Evolutionary conservation across 768 basidiomycete species (phyloP).

Genomic region (Phylloporus scabripes): DNA sequence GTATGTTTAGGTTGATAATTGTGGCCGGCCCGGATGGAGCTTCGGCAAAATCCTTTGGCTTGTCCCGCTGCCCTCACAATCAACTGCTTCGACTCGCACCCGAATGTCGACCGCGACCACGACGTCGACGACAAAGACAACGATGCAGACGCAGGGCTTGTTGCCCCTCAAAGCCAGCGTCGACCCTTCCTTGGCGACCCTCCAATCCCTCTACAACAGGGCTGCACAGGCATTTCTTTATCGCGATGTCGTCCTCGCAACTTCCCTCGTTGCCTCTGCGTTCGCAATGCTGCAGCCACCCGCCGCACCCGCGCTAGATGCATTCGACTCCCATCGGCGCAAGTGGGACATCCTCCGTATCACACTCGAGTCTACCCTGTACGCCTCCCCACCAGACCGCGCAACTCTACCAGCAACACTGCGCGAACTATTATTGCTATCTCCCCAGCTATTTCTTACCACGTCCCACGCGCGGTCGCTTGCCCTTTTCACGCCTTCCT

Average conservation of each 20-base stretch:
- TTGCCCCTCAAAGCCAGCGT: conserved; percentile 35
- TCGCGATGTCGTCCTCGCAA: conserved; percentile 61
- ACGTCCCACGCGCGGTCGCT: conserved; percentile 61
- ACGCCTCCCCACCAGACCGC: conserved; percentile 45
- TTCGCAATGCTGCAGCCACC: conserved; percentile 55
- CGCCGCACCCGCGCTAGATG: conserved; percentile 29
- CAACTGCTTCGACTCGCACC: conserved; percentile 12
- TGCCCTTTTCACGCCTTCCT: conserved; percentile 56
- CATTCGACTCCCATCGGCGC: conserved; percentile 48
- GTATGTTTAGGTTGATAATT: too few species aligned
- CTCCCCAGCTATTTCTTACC: conserved; percentile 53
- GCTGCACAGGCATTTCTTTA: conserved; percentile 77
- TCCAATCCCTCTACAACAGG: conserved; percentile 69
- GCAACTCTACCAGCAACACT: conserved; percentile 46
- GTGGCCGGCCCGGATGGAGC: neutral
- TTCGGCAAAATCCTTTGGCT: neutral
- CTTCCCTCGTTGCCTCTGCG: conserved; percentile 61
- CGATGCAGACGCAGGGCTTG: conserved; percentile 18
- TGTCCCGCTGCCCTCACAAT: conserved; percentile 10
- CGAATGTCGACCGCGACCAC: conserved; percentile 49
- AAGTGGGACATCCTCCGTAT: conserved; percentile 89
- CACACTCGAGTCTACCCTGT: conserved; percentile 73
- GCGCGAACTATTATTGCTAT: conserved; percentile 47
- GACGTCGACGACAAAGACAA: conserved; percentile 31
- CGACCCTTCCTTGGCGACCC: conserved; percentile 35